Percentiles rank a stretch among this genome's conserved stretches.
phyloP scores from a whole-genome alignment of 352 stramenopile species.

The Globisporangium nodosum region DNA sequence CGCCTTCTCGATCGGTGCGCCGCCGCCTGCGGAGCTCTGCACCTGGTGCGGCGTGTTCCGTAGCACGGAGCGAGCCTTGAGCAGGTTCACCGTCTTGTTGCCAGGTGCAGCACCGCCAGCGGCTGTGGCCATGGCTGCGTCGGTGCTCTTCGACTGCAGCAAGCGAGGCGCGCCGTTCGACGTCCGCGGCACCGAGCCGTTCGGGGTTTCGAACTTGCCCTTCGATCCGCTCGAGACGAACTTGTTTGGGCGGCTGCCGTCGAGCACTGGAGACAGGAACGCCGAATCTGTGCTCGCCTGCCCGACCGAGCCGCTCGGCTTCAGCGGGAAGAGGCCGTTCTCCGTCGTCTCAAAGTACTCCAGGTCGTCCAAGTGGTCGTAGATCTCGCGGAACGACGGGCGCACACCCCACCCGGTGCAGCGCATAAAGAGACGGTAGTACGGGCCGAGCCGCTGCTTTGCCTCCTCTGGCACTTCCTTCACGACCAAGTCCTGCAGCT shows the following conservation, averaged over 20 bases:
- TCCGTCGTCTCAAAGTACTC: conserved; percentile 75
- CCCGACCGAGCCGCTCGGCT: conserved; percentile 27
- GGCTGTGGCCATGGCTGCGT: conserved; percentile 14
- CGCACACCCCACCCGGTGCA: conserved; percentile 76
- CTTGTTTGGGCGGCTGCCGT: conserved; percentile 16
- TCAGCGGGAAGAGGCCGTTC: conserved; percentile 73
- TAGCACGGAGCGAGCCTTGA: conserved; percentile 68
- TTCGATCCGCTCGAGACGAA: conserved; percentile 49
- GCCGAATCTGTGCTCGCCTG: conserved; percentile 11
- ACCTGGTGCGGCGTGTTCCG: conserved; percentile 12
- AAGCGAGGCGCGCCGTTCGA: conserved; percentile 26
- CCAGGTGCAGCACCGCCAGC: too few relatives aligned
- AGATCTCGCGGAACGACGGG: conserved; percentile 74
- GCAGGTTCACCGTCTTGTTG: conserved; percentile 72
- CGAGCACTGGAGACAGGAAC: conserved; percentile 56
- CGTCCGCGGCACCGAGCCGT: conserved; percentile 21
- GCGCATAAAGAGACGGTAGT: conserved; percentile 64
- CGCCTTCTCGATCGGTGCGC: conserved; percentile 3
- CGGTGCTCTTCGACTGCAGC: conserved; percentile 44
- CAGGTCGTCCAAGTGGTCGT: conserved; percentile 71
- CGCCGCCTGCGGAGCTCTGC: conserved; percentile 8
- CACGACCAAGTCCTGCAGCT: conserved; percentile 71
- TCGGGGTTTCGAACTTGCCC: conserved; percentile 51
- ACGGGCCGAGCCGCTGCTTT: conserved; percentile 53
- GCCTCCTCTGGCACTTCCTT: conserved; percentile 49